Percentiles rank a stretch among this genome's conserved stretches.
Conservation (phyloP, 78 protist species). For the Polysphondylium violaceum region DNA sequence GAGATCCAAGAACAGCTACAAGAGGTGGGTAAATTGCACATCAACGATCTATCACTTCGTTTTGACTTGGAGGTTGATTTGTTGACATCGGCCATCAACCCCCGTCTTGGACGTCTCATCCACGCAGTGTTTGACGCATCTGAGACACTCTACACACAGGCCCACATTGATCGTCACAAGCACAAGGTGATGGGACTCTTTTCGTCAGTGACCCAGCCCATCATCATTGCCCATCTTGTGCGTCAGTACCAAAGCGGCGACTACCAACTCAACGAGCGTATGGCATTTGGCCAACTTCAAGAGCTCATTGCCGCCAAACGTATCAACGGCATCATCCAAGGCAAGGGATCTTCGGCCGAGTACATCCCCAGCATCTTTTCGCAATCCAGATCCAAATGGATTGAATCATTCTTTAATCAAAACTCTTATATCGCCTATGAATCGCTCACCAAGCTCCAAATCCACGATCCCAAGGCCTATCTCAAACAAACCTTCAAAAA, state of each 20-base stretch:
- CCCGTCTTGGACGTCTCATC: slow-evolving; percentile 19
- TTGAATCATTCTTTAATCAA: slow-evolving; percentile 68
- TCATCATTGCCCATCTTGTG: neutral
- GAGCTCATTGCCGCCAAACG: slow-evolving; percentile 40
- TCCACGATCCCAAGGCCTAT: slow-evolving; percentile 43
- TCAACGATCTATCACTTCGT: slow-evolving; percentile 68
- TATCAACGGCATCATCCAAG: slow-evolving; percentile 68
- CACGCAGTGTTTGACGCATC: slow-evolving; percentile 23
- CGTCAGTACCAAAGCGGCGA: slow-evolving; percentile 9
- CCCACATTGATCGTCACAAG: slow-evolving; percentile 49
- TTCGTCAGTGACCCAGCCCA: slow-evolving; percentile 44
- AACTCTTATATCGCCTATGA: slow-evolving; percentile 47
- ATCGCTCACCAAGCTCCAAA: slow-evolving; percentile 26
- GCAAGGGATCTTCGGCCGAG: slow-evolving; percentile 28
- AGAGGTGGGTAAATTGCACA: slow-evolving; percentile 65
- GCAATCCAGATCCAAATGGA: slow-evolving; percentile 47
- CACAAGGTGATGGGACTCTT: slow-evolving; percentile 52
- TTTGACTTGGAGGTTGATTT: slow-evolving; percentile 47
- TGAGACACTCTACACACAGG: slow-evolving; percentile 46
- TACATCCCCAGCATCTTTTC: slow-evolving; percentile 59
- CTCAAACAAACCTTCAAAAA: slow-evolving; percentile 36
- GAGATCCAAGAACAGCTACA: slow-evolving; percentile 77
- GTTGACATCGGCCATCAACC: slow-evolving; percentile 17
- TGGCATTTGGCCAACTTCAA: slow-evolving; percentile 19
- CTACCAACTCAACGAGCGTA: slow-evolving; percentile 5